phyloP scores from a whole-genome alignment of 1,284 basidiomycete genomes.

The Trametes pubescens region DNA sequence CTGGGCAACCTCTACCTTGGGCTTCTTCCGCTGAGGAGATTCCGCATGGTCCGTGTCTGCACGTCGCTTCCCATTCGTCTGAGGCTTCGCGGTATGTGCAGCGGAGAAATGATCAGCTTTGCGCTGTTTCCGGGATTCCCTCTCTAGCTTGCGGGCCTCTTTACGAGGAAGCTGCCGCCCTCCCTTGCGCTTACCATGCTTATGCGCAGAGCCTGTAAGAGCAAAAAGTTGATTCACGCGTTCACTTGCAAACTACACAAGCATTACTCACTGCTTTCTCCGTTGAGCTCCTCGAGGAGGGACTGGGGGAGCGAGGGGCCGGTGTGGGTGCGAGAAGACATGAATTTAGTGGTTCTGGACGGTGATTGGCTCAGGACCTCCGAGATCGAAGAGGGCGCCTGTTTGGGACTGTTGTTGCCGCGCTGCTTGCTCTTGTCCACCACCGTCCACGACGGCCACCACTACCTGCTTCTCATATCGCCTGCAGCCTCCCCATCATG shows the following conservation, averaged over 20 bases:
- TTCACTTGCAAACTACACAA: too few relatives aligned
- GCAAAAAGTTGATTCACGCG: not conserved
- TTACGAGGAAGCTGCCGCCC: slow-evolving; percentile 56
- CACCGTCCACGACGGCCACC: slow-evolving; percentile 9
- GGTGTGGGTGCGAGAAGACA: slow-evolving; percentile 32
- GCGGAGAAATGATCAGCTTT: slow-evolving; percentile 63
- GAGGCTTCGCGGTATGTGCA: slow-evolving; percentile 35
- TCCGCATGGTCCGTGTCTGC: slow-evolving; percentile 52
- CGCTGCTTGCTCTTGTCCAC: slow-evolving; percentile 10
- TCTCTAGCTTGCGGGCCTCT: slow-evolving; percentile 69
- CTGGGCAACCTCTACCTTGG: slow-evolving; percentile 36
- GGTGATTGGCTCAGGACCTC: not conserved
- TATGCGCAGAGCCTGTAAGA: slow-evolving; percentile 24
- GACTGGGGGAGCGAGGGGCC: slow-evolving; percentile 42
- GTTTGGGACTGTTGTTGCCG: slow-evolving; percentile 27
- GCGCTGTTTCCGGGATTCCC: slow-evolving; percentile 63
- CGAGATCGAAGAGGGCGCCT: slow-evolving; percentile 16
- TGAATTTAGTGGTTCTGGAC: slow-evolving; percentile 30
- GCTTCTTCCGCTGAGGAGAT: slow-evolving; percentile 56
- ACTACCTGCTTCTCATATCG: slow-evolving; percentile 7
- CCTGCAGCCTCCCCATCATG: slow-evolving; percentile 47
- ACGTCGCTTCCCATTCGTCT: slow-evolving; percentile 32
- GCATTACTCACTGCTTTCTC: slow-evolving; percentile 20
- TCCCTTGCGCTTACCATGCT: slow-evolving; percentile 31
- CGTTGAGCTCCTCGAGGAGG: slow-evolving; percentile 43